These are phyloP conservation scores for Anacardium occidentale DNA, from an alignment of 345 rosid species.

Conservation along the genomic window DNA sequence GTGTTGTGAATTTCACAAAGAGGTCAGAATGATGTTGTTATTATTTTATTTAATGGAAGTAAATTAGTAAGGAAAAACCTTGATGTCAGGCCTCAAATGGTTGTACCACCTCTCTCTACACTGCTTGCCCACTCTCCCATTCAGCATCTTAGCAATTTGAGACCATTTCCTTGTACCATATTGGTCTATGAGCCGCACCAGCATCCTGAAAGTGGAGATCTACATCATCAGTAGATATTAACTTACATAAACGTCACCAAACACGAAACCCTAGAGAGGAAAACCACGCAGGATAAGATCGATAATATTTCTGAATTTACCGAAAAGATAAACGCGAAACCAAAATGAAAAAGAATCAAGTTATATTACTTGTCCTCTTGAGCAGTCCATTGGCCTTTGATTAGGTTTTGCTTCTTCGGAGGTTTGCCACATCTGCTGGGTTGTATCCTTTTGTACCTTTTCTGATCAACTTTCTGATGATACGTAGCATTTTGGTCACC, in stretches of 20 bases:
- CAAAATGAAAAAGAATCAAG: not conserved
- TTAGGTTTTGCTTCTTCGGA: constrained; percentile 29
- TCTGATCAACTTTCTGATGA: constrained; percentile 19
- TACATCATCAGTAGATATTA: not conserved
- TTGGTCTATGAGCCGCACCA: constrained; percentile 47
- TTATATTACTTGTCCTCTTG: constrained; percentile 52
- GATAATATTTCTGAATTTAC: not conserved
- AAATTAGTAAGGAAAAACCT: constrained; percentile 37
- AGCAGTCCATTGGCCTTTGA: constrained; percentile 75
- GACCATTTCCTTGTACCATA: constrained; percentile 73
- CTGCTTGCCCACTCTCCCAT: constrained; percentile 76
- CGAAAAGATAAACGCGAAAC: not conserved
- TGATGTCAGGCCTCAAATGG: constrained; percentile 79
- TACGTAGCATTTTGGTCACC: constrained; percentile 17
- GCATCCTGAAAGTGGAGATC: constrained; percentile 32
- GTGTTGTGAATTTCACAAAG: no score
- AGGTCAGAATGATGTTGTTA: not conserved
- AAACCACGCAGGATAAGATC: not conserved
- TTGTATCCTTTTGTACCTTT: constrained; percentile 25
- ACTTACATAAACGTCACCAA: not conserved
- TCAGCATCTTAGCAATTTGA: constrained; percentile 52
- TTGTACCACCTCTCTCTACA: constrained; percentile 94
- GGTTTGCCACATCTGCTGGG: constrained; percentile 21
- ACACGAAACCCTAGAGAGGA: constrained; percentile 2
- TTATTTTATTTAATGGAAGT: not conserved